A percentile compares a stretch with the other conserved stretches of the same genome.
These are phyloP conservation scores for Cymbidium sinense DNA, from an alignment of 106 monocot genomes.

Conservation along the genomic window DNA sequence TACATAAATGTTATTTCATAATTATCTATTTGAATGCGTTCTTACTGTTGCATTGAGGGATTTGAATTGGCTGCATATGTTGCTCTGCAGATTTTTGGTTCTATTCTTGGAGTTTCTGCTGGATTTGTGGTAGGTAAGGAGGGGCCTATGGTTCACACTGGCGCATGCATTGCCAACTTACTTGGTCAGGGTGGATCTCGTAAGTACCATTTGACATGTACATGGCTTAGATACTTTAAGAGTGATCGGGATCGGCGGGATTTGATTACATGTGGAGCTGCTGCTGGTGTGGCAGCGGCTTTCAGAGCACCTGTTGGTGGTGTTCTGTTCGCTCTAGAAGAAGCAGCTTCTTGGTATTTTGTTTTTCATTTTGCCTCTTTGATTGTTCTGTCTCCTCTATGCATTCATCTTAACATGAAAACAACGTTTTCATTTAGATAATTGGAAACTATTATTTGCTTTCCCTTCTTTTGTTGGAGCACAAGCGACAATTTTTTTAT, in stretches of 20 bases:
- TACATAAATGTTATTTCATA: background rate
- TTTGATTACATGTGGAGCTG: constrained; percentile 91
- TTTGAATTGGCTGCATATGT: background rate
- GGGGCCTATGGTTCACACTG: constrained; percentile 98
- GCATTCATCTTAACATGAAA: background rate
- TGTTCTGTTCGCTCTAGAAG: constrained; percentile 96
- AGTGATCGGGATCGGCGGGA: constrained; percentile 89
- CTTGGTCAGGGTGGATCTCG: constrained; percentile 95
- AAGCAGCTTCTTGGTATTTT: constrained; percentile 90
- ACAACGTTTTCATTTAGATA: background rate
- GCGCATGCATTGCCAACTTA: constrained; percentile 86
- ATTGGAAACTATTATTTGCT: background rate
- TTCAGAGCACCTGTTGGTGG: constrained; percentile 98
- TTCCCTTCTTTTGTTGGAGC: background rate
- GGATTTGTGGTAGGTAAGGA: constrained; percentile 95
- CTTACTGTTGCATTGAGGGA: background rate
- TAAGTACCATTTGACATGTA: constrained; percentile 93
- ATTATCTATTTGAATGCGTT: background rate
- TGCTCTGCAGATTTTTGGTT: constrained; percentile 78
- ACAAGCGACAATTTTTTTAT: background rate
- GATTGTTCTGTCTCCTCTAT: background rate
- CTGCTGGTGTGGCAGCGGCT: constrained; percentile 95
- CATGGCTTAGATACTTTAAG: constrained; percentile 89
- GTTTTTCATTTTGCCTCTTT: constrained; percentile 1
- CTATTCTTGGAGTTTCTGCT: constrained; percentile 81